Conservation (phyloP, 2,329 filamentous ascomycete species). For the Exophiala dermatitidis region DNA sequence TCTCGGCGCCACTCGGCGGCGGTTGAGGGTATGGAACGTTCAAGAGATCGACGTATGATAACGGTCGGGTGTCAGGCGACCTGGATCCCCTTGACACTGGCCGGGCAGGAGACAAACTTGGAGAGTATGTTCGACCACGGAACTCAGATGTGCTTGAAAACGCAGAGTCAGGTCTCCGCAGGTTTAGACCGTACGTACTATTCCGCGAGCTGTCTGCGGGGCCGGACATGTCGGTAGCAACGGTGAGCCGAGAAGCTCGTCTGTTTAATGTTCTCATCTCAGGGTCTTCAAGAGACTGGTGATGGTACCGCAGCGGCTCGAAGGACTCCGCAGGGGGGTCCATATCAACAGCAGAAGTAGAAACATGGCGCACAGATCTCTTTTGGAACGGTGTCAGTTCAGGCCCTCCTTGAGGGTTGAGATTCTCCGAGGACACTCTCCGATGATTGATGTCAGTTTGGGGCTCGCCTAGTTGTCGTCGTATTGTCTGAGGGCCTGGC, state of each 20-base stretch:
- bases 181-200: constrained; percentile 49
- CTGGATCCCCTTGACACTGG: constrained; percentile 45
- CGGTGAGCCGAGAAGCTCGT: constrained; percentile 28
- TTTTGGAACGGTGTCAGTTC: constrained; percentile 18
- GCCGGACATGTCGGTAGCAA: constrained; percentile 31
- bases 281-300: constrained; percentile 41
- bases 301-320: constrained; percentile 47
- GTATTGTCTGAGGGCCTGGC: constrained; percentile 14
- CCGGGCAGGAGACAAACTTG: constrained; percentile 45
- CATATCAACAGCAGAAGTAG: constrained; percentile 15
- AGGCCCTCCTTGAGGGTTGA: constrained; percentile 5
- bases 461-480: constrained; percentile 9
- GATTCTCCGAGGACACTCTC: constrained; percentile 18
- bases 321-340: constrained; percentile 33
- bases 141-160: constrained; percentile 70
- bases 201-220: constrained; percentile 46
- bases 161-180: constrained; percentile 65
- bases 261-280: constrained; percentile 21
- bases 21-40: constrained; percentile 74
- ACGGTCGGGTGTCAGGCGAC: constrained; percentile 52
- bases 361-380: constrained; percentile 27
- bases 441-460: constrained; percentile 14
- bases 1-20: constrained; percentile 50
- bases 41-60: constrained; percentile 56
- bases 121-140: constrained; percentile 55